Evolutionary conservation across 257 asterid genomes (phyloP), one percentile per base, ranked within the genome.

Genomic region (Solanum gracilifrons): DNA sequence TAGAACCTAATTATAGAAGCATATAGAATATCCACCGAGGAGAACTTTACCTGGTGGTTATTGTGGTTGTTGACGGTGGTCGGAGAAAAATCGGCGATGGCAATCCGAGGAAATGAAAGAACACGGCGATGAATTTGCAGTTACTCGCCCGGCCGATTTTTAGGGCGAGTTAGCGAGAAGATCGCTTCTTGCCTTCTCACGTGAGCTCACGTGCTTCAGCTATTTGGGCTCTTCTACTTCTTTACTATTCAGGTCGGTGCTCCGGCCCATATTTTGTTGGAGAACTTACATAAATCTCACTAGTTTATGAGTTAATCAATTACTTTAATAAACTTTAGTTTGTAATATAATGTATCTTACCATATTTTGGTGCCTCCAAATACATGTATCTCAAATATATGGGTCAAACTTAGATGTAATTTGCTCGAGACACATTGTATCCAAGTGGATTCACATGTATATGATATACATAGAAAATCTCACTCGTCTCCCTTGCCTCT

Each of bases 21-120:
- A 76, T n/a, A 32, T 1, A 76, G 3, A 76, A 1, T 41, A 76
- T 76, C 18, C 12, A 4, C 13, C 15, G 36, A 43, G 66, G 10
- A 32, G 31, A 43, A 3, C 20, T 43, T 46, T 16, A 80, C 85
- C 85, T 29, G 37, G 64, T 79, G 11, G 8, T 41, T 75, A 37
- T 21, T 39, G n/a, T 3, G 62, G 68, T 46, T 43, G 85, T 76
- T 75, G 83, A n/a, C 33, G 83, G 82, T 37, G 71, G 90, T n/a
- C 60, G 87, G 86, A 66, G 46, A 74, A 76, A 85, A 83, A 64
- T 72, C 72, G 86, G 85, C 73, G 72, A 32, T 21, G 60, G 88
- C 74, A 58, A 87, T 86, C 91, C 89, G 90, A 89, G 88, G 90
- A 91, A 89, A 72, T 89, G 92, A 88, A 86, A 89, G 27, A 89